Evolutionary conservation across 2,329 filamentous ascomycete genomes (phyloP).

Genomic region (Stenocarpella maydis): DNA sequence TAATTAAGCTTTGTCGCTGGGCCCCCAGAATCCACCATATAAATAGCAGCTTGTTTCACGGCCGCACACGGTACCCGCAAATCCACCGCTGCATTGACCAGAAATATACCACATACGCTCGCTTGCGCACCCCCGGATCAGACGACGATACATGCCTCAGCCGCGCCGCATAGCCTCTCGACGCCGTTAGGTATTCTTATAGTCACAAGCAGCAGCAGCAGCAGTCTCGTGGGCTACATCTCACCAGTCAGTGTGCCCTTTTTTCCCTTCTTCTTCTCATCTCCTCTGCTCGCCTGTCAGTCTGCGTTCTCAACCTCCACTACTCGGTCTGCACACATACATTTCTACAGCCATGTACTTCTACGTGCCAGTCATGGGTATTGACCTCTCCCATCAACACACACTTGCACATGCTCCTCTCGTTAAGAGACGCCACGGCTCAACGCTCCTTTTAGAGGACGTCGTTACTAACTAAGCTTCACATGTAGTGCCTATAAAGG

Average conservation of each 20-base stretch:
- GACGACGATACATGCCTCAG: constrained; percentile 1
- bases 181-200: constrained; percentile 16
- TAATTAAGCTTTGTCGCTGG: constrained; percentile 2
- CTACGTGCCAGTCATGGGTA: constrained; percentile 32
- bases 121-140: constrained; percentile 18
- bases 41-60: constrained; percentile 21
- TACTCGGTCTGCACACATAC: not conserved
- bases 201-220: constrained; percentile 16
- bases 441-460: not conserved
- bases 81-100: constrained; percentile 4
- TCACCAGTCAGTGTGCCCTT: constrained; percentile 31
- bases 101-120: constrained; percentile 10
- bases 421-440: too few species aligned
- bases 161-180: constrained; percentile 16
- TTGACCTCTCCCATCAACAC: not conserved
- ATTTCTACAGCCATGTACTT: constrained; percentile 31
- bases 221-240: constrained; percentile 18
- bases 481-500: constrained; percentile 24
- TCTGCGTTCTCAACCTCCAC: not conserved
- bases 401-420: not conserved
- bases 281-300: not conserved
- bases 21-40: constrained; percentile 6
- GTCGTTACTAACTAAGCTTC: constrained; percentile 1
- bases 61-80: not conserved
- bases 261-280: not conserved